Evolutionary conservation across 805 yeast genomes (phyloP), one percentile per base, ranked within the genome.

Genomic region (Naumovozyma castellii): DNA sequence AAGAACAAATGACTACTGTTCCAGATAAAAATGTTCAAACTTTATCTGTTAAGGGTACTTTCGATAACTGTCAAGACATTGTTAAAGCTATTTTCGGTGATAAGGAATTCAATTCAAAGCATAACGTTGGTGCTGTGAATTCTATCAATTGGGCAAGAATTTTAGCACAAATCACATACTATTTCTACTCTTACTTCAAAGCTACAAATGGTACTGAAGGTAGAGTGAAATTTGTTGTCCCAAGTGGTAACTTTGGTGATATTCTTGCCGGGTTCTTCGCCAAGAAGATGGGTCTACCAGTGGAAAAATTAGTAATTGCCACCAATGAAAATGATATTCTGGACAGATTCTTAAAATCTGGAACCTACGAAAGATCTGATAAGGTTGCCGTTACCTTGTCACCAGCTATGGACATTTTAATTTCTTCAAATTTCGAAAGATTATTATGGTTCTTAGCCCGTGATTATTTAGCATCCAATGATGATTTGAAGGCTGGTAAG

Each of bases 81-180:
- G 97, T 92, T 46, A 92, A 92, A 67, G 83, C 81, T 56, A 79
- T 90, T 45, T 92, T 92, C 62, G 92, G 90, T 45, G 98, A 92
- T 62, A 67, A 61, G 39, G 86, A 81, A 47, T 92, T 92, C 72
- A 92, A 92, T 66, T 74, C 72, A 48, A 81, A 78, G 61, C 84
- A 88, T 67, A 96, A 88, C 57, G 82, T 92, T 43, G 98, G 97
- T 52, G 98, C 98, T 14, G 95, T 92, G 45, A 92, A 92, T 68
- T 88, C 97, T 36, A 92, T 92, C 63, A 92, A 92, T 72, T 92
- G 98, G 98, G 97, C 98, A 6, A 80, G 98, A 67, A 92, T 92
- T 51, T 73, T 92, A 53, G 97, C 98, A 32, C 98, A 92, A 69
- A 90, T 87, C 61, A 88, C 98, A 17, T 92, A 92, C 68, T 92